Conservation (phyloP, 192 early-diverging fungal genomes). For the Phycomyces blakesleeanus region DNA sequence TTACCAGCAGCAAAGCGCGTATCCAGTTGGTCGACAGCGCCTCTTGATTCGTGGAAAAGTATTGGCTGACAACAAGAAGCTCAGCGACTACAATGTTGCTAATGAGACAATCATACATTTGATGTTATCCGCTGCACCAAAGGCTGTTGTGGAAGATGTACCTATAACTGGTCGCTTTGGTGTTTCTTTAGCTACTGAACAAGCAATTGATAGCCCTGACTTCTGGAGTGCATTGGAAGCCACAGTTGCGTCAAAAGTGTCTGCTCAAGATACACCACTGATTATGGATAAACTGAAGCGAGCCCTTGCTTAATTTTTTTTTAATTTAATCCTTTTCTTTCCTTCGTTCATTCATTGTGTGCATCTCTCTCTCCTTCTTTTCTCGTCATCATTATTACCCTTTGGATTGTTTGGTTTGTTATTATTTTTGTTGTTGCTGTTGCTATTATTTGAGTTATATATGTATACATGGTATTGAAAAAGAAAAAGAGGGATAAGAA, state of each 20-base stretch:
- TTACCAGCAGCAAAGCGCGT: slow-evolving; percentile 24
- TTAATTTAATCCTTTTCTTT: too few species aligned
- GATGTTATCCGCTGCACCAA: slow-evolving; percentile 38
- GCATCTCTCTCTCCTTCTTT: too few species aligned
- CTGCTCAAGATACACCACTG: neutral
- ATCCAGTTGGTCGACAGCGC: slow-evolving; percentile 41
- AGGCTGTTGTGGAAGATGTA: neutral
- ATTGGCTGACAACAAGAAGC: slow-evolving; percentile 47
- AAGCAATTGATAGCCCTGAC: slow-evolving; percentile 9
- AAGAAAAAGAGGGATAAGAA: too few species aligned
- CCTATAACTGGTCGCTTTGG: slow-evolving; percentile 4
- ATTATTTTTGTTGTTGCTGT: too few species aligned
- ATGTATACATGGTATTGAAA: too few species aligned
- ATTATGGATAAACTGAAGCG: neutral
- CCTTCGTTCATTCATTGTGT: too few species aligned
- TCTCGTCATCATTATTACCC: too few species aligned
- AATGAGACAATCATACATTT: slow-evolving; percentile 45
- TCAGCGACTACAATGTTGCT: slow-evolving; percentile 46
- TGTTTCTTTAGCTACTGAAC: slow-evolving; percentile 11
- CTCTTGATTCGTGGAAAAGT: slow-evolving; percentile 60
- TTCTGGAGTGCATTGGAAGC: slow-evolving; percentile 20
- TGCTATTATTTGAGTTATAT: too few species aligned
- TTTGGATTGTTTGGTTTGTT: too few species aligned
- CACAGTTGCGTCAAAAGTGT: neutral
- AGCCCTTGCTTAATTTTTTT: neutral